phyloP scores from a whole-genome alignment of 257 asterid species.

The Thymus mandschuricus region DNA sequence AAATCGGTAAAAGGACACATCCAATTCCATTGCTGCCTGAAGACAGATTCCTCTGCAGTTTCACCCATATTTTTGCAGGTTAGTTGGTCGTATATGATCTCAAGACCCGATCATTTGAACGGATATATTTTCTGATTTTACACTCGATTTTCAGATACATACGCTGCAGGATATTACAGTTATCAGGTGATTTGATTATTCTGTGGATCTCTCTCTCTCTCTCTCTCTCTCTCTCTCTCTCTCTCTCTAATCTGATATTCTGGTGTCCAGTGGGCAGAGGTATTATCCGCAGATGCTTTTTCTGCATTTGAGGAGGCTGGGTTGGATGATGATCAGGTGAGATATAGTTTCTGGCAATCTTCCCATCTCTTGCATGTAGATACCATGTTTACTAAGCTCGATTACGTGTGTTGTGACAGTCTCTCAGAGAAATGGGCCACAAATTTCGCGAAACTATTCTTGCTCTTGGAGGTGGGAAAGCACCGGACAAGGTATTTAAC shows the following conservation, averaged over 20 bases:
- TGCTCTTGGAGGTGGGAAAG: conserved; percentile 61
- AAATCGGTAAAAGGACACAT: conserved; percentile 60
- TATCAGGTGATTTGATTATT: conserved; percentile 57
- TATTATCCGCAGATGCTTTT: conserved; percentile 55
- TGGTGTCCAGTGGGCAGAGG: conserved; percentile 56
- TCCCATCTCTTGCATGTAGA: too few relatives aligned
- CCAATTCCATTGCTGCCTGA: conserved; percentile 71
- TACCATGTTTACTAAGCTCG: not conserved
- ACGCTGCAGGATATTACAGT: conserved; percentile 88
- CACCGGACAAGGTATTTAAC: conserved; percentile 48
- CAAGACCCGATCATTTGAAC: not conserved
- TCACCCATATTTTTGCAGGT: conserved; percentile 82
- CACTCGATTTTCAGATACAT: conserved; percentile 50
- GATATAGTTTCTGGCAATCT: not conserved
- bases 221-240: conserved; percentile 15
- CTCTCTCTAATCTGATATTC: conserved; percentile 3
- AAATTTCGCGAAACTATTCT: conserved; percentile 57
- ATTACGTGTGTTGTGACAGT: conserved; percentile 37
- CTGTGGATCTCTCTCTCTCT: conserved; percentile 7
- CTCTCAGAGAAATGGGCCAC: conserved; percentile 43
- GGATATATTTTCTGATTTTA: not conserved
- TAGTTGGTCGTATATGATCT: conserved; percentile 15
- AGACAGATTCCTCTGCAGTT: conserved; percentile 79
- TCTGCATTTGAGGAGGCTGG: conserved; percentile 62
- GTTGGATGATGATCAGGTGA: conserved; percentile 48